Percentiles rank a stretch among this genome's conserved stretches.
Evolutionary conservation across 2,329 filamentous ascomycete genomes (phyloP).

Genomic region (Aspergillus thermomutatus): DNA sequence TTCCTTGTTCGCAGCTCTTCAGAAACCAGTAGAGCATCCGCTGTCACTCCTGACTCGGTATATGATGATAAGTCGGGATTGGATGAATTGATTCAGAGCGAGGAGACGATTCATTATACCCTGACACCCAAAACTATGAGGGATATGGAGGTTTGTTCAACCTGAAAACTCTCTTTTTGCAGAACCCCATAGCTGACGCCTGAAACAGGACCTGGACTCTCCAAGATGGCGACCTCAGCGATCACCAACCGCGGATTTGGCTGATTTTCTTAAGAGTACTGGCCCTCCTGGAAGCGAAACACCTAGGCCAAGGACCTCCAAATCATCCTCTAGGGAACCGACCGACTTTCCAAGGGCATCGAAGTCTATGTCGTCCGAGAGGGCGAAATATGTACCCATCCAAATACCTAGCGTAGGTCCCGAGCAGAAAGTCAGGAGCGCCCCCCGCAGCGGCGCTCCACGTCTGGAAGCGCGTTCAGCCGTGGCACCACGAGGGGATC

Average conservation of each 20-base stretch:
- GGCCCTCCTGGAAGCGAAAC: slow-evolving; percentile 29
- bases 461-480: slow-evolving; percentile 71
- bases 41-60: slow-evolving; percentile 24
- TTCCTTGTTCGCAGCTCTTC: slow-evolving; percentile 34
- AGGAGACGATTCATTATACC: slow-evolving; percentile 78
- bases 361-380: slow-evolving; percentile 21
- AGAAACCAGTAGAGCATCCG: slow-evolving; percentile 31
- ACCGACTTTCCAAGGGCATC: slow-evolving; percentile 14
- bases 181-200: slow-evolving; percentile 1
- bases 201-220: slow-evolving; percentile 30
- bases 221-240: slow-evolving; percentile 31
- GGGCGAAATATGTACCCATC: slow-evolving; percentile 24
- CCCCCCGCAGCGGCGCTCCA: slow-evolving; percentile 29
- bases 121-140: slow-evolving; percentile 77
- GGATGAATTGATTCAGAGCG: slow-evolving; percentile 76
- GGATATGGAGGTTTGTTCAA: slow-evolving; percentile 63
- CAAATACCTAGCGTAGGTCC: slow-evolving; percentile 11
- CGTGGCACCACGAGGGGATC: slow-evolving; percentile 57
- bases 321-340: slow-evolving; percentile 18
- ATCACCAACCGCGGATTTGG: slow-evolving; percentile 34
- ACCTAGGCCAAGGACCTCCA: slow-evolving; percentile 16
- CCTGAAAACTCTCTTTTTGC: background rate
- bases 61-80: slow-evolving; percentile 64
- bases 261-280: slow-evolving; percentile 37
- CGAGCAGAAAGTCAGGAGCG: slow-evolving; percentile 20